These are phyloP conservation scores for Berkeleyomyces basicola DNA, from an alignment of 2,329 filamentous ascomycete species.

Conservation along the genomic window DNA sequence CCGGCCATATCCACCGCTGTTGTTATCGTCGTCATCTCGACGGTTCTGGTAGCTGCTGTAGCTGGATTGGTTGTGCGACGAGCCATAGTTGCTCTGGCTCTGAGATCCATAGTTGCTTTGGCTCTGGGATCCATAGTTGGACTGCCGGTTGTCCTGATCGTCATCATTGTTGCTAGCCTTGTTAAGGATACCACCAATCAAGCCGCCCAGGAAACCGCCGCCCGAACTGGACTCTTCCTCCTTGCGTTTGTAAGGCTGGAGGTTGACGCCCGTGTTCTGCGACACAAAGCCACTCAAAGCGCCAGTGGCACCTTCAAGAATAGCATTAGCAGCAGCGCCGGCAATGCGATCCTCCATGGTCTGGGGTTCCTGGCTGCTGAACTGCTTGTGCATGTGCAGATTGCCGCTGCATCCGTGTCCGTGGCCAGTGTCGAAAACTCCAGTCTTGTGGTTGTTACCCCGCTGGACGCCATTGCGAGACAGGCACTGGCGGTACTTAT, in stretches of 20 bases:
- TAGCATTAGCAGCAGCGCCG: constrained; percentile 36
- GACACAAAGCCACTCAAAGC: constrained; percentile 31
- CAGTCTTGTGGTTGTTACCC: constrained; percentile 74
- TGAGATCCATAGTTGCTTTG: constrained; percentile 47
- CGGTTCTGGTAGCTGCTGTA: constrained; percentile 47
- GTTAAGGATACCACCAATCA: constrained; percentile 46
- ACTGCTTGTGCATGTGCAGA: constrained; percentile 59
- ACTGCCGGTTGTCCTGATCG: constrained; percentile 30
- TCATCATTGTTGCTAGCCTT: constrained; percentile 29
- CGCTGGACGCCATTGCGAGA: constrained; percentile 60
- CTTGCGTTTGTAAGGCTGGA: constrained; percentile 22
- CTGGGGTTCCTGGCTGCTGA: constrained; percentile 26
- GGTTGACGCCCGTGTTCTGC: constrained; percentile 29
- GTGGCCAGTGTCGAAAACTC: constrained; percentile 67
- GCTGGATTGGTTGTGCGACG: constrained; percentile 17
- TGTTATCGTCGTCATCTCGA: constrained; percentile 27
- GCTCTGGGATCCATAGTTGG: constrained; percentile 34
- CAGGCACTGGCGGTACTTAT: constrained; percentile 57
- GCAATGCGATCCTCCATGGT: constrained; percentile 40
- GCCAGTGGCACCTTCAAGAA: constrained; percentile 41
- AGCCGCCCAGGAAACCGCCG: constrained; percentile 48
- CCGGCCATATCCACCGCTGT: background rate
- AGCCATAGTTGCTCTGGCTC: constrained; percentile 38
- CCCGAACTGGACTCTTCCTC: constrained; percentile 42
- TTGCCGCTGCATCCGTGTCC: constrained; percentile 70